Conservation (phyloP, 371 early-diverging fungal genomes). For the Mucor racemosus region DNA sequence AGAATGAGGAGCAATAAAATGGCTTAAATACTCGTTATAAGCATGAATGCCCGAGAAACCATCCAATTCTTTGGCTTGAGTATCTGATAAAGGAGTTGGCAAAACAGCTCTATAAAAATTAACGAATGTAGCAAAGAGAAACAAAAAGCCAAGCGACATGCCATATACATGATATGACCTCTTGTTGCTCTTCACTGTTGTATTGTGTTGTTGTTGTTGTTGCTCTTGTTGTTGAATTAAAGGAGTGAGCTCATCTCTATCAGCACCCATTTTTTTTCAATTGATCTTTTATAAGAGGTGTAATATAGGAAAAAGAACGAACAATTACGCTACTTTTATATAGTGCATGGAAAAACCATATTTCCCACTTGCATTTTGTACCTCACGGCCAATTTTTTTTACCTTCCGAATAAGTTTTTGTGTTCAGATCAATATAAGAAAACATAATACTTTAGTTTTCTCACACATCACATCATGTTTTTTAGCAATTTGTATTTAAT, state of each 20-base stretch:
- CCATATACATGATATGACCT: conserved; percentile 26
- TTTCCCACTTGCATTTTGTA: background rate
- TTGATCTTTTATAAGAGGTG: background rate
- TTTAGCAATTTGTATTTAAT: too few species aligned
- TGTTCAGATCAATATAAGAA: background rate
- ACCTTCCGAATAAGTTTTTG: background rate
- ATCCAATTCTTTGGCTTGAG: conserved; percentile 26
- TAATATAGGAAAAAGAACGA: background rate
- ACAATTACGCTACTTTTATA: background rate
- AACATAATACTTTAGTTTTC: too few species aligned
- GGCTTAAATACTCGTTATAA: conserved; percentile 54
- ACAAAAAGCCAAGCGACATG: conserved; percentile 16
- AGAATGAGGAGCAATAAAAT: conserved; percentile 59
- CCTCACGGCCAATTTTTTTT: conserved; percentile 5
- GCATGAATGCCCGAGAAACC: conserved; percentile 58
- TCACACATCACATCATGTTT: too few species aligned
- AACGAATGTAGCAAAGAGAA: conserved; percentile 23
- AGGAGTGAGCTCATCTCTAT: conserved; percentile 16
- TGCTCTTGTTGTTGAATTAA: conserved; percentile 3
- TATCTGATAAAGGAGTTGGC: conserved; percentile 48
- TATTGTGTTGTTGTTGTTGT: background rate
- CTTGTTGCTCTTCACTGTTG: background rate
- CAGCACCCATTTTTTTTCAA: conserved; percentile 1
- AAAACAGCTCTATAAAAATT: conserved; percentile 31
- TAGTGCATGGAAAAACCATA: conserved; percentile 7